Evolutionary conservation across 2,329 filamentous ascomycete species (phyloP), one percentile per base, ranked within the genome.

Genomic region (Aspergillus sojae): DNA sequence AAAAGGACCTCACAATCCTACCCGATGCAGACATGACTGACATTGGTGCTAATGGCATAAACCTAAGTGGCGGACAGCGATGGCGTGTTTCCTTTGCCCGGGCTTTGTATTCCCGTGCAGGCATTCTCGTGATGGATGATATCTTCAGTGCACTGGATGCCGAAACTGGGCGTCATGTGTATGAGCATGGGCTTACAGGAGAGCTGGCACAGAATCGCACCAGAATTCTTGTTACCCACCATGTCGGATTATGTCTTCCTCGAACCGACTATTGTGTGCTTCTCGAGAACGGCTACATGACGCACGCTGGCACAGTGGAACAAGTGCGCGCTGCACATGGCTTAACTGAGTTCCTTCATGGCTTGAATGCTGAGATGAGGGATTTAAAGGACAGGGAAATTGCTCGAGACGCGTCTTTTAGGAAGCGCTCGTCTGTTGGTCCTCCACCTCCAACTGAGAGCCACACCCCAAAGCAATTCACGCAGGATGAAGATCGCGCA

Each of bases 31-130:
- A 95, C 69, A 78, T 86, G 54, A 96, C 93, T 0, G 91, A 94
- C 71, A 91, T 96, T 58, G 92, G 92, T 12, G 90, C 91, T 3
- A 94, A 94, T 65, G 92, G 92, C 7, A 91, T 95, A 69, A 94
- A 94, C 69, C 81, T 96, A 7, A 93, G 89, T 65, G 92, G 93
- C 66, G 93, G 92, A 0, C 92, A 96, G 76, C 88, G 91, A 71
- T 94, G 92, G 90, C 86, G 92, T 58, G 85, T 95, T 36, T 92
- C 91, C 0, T 88, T 96, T 68, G 92, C 92, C 2, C 84, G 92
- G 54, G 91, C 92, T 0, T 82, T 95, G 21, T 95, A 95, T 75
- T 94, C 91, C 2, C 84, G 91, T 16, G 91, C 91, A 1, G 89
- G 90, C 0, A 89, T 93, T 65, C 80, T 96, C 5, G 81, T 95